A percentile compares a stretch with the other conserved stretches of the same genome.
These are phyloP conservation scores for Aspergillus ustus DNA, from an alignment of 2,329 filamentous ascomycete species.

Conservation along the genomic window DNA sequence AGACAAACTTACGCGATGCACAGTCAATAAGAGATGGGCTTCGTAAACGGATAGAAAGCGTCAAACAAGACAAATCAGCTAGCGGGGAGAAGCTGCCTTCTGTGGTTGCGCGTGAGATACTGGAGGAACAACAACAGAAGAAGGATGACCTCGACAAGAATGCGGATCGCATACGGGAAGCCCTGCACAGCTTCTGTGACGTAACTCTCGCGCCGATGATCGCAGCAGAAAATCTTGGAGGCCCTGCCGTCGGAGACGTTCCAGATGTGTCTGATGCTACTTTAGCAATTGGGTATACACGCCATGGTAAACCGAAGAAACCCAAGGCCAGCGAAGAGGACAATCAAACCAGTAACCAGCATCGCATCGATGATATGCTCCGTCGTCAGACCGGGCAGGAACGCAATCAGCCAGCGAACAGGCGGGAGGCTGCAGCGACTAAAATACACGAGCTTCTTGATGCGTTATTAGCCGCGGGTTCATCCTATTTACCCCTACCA, in stretches of 20 bases:
- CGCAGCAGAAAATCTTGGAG: slow-evolving; percentile 81
- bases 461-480: slow-evolving; percentile 51
- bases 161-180: slow-evolving; percentile 64
- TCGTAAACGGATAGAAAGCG: slow-evolving; percentile 61
- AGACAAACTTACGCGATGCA: slow-evolving; percentile 54
- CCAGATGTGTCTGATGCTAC: slow-evolving; percentile 65
- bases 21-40: slow-evolving; percentile 53
- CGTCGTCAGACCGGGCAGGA: slow-evolving; percentile 37
- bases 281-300: slow-evolving; percentile 59
- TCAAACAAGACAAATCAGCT: slow-evolving; percentile 63
- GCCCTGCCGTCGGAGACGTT: slow-evolving; percentile 77
- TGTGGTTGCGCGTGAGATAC: slow-evolving; percentile 65
- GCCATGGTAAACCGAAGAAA: slow-evolving; percentile 53
- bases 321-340: slow-evolving; percentile 35
- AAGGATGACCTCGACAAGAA: slow-evolving; percentile 65
- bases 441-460: slow-evolving; percentile 55
- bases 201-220: slow-evolving; percentile 73
- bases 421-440: slow-evolving; percentile 53
- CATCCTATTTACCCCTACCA: slow-evolving; percentile 54
- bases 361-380: slow-evolving; percentile 58
- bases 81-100: slow-evolving; percentile 63
- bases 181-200: slow-evolving; percentile 73
- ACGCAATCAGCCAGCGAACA: slow-evolving; percentile 39
- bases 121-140: slow-evolving; percentile 64
- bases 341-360: slow-evolving; percentile 45